Evolutionary conservation across 2,329 filamentous ascomycete species (phyloP).

Genomic region (Aspergillus caelatus): DNA sequence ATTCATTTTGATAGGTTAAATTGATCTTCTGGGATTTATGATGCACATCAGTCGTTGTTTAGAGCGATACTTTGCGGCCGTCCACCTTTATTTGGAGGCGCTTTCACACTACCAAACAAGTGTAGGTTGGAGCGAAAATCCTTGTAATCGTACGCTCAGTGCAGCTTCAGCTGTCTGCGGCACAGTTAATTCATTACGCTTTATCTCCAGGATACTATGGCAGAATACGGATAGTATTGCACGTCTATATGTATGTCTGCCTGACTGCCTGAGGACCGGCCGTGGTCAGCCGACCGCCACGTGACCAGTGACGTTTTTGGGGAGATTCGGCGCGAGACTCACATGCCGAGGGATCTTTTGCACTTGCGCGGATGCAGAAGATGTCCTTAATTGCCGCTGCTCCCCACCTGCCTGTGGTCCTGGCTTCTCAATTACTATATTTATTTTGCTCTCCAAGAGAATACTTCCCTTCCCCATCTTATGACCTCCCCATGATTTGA

Average conservation of each 20-base stretch:
- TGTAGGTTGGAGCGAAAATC: too few species aligned
- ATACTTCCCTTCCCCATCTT: background rate
- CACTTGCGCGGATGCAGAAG: slow-evolving; percentile 26
- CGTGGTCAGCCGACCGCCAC: slow-evolving; percentile 18
- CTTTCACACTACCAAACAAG: too few species aligned
- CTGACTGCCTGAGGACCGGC: background rate
- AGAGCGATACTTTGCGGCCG: too few species aligned
- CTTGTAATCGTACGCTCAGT: too few species aligned
- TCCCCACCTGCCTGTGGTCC: slow-evolving; percentile 19
- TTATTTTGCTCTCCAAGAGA: background rate
- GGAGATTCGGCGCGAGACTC: slow-evolving; percentile 30
- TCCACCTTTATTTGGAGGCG: too few species aligned
- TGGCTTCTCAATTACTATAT: slow-evolving; percentile 10
- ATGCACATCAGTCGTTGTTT: too few species aligned
- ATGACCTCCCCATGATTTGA: slow-evolving; percentile 13
- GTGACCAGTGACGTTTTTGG: slow-evolving; percentile 37
- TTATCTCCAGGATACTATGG: too few species aligned
- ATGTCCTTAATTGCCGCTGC: slow-evolving; percentile 29
- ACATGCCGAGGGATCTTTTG: slow-evolving; percentile 45
- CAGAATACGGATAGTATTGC: too few species aligned
- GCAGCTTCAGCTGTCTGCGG: too few species aligned
- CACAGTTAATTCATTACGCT: too few species aligned
- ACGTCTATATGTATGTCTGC: background rate
- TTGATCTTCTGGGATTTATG: too few species aligned
- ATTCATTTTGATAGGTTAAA: too few species aligned